Percentiles rank a stretch among this genome's conserved stretches.
Evolutionary conservation across 1,284 basidiomycete species (phyloP).

Genomic region (Meira nashicola): DNA sequence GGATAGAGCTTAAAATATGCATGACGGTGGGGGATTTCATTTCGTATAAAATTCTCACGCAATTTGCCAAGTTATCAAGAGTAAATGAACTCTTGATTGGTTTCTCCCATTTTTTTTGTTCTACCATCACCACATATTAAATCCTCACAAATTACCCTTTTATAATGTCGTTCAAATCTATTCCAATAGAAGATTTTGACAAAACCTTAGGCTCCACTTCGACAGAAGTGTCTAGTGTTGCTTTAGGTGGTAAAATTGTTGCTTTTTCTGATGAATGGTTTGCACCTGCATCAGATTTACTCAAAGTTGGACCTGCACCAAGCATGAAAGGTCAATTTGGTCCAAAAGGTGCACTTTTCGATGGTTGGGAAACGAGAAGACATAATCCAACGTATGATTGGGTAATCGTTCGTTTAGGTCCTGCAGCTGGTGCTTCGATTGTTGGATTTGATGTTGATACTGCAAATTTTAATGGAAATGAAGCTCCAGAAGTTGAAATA

Average conservation of each 20-base stretch:
- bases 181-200: conserved; percentile 10
- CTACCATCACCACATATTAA: neutral
- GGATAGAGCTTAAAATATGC: no score
- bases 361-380: conserved; percentile 87
- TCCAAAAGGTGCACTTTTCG: conserved; percentile 87
- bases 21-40: no score
- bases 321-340: conserved; percentile 85
- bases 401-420: conserved; percentile 84
- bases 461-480: conserved; percentile 92
- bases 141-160: no score
- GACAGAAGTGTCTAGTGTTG: conserved; percentile 77
- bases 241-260: conserved; percentile 72
- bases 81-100: no score
- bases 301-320: conserved; percentile 58
- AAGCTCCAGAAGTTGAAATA: conserved; percentile 55
- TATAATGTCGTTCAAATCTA: neutral
- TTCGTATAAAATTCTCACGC: no score
- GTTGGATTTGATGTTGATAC: conserved; percentile 93
- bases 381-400: conserved; percentile 88
- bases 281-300: conserved; percentile 74
- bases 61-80: no score
- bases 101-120: neutral
- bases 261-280: conserved; percentile 93
- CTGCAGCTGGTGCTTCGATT: conserved; percentile 63
- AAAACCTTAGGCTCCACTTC: conserved; percentile 30